phyloP scores from a whole-genome alignment of 2,329 filamentous ascomycete genomes.

The Neophaeococcomyces mojaviensis region DNA sequence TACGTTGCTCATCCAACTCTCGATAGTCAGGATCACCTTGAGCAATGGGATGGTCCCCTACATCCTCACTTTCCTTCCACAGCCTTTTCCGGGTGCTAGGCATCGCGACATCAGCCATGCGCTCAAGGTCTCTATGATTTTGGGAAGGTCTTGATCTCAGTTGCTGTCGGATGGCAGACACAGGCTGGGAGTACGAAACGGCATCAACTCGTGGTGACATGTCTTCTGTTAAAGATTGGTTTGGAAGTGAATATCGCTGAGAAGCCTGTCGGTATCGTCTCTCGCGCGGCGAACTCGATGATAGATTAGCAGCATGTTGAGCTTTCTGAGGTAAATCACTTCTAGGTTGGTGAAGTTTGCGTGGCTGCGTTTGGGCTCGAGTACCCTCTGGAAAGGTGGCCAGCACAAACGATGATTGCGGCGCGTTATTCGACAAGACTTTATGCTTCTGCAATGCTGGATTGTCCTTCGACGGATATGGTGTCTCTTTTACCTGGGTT shows the following conservation, averaged over 20 bases:
- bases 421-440: background rate
- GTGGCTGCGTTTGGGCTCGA: background rate
- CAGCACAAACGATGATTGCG: background rate
- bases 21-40: background rate
- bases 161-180: background rate
- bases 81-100: background rate
- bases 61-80: background rate
- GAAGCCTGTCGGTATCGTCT: too few relatives aligned
- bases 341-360: background rate
- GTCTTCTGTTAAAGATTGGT: too few relatives aligned
- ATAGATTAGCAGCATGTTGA: too few relatives aligned
- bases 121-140: background rate
- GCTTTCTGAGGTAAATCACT: background rate
- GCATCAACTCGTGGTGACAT: too few relatives aligned
- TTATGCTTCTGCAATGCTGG: background rate
- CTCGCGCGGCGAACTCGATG: too few relatives aligned
- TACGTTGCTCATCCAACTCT: background rate
- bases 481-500: conserved; percentile 5
- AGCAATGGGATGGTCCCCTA: background rate
- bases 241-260: too few relatives aligned
- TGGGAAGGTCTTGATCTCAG: background rate
- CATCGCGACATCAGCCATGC: background rate
- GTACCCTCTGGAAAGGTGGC: conserved; percentile 3
- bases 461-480: background rate
- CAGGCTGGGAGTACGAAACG: too few relatives aligned